Evolutionary conservation across 225 moss, liverwort and hornwort genomes (phyloP).

Genomic region (Polytrichum commune): DNA sequence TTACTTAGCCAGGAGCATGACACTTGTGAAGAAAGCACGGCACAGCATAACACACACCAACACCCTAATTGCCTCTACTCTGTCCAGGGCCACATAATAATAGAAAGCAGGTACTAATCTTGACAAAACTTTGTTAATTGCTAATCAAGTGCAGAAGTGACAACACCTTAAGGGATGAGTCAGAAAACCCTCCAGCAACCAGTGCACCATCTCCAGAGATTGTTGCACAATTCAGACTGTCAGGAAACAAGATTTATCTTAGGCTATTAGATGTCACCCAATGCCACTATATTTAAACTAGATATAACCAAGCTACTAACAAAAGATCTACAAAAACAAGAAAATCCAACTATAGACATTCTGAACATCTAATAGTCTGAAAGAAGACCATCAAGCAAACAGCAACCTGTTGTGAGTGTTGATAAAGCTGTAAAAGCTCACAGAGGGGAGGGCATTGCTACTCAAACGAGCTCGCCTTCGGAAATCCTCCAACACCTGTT

Average conservation of each 20-base stretch:
- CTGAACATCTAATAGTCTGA: no score
- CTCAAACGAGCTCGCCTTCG: constrained; percentile 89
- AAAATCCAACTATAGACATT: no score
- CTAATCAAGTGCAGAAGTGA: neutral
- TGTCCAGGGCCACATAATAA: no score
- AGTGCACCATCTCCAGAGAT: constrained; percentile 88
- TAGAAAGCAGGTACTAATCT: no score
- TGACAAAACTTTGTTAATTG: neutral
- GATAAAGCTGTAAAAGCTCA: constrained; percentile 96
- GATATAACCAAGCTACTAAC: no score
- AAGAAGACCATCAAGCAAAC: neutral
- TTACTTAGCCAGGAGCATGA: no score
- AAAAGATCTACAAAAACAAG: no score
- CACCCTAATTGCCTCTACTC: no score
- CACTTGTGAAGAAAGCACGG: no score
- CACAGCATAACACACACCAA: no score
- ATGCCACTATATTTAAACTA: no score
- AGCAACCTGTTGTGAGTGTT: constrained; percentile 84
- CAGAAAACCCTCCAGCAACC: constrained; percentile 95
- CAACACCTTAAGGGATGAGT: constrained; percentile 86
- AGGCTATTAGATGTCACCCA: no score
- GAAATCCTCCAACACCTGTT: constrained; percentile 83
- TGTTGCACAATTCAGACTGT: constrained; percentile 81
- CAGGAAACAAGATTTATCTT: neutral
- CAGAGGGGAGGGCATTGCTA: constrained; percentile 93